These are phyloP conservation scores for Penicillium sp. DNA, from an alignment of 2,329 filamentous ascomycete genomes.

Conservation along the genomic window DNA sequence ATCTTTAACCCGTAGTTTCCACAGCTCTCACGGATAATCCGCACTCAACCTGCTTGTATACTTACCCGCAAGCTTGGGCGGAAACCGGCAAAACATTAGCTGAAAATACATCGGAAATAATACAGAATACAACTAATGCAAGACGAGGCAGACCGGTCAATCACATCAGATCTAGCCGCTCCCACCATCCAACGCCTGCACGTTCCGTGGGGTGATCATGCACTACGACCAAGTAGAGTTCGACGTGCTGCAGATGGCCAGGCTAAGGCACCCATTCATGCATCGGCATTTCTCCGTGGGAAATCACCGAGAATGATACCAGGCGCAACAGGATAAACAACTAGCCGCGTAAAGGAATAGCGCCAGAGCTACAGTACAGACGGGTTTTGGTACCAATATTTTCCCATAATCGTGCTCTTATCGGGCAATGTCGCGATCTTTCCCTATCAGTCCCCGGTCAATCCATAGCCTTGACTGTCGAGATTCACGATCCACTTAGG, in stretches of 20 bases:
- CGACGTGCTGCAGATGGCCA: slow-evolving; percentile 3
- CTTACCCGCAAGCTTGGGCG: background rate
- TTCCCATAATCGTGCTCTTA: slow-evolving; percentile 7
- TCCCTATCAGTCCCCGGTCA: slow-evolving; percentile 9
- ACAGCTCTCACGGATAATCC: background rate
- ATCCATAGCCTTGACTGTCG: background rate
- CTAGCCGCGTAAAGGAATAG: background rate
- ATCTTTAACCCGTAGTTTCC: background rate
- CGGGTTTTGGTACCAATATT: background rate
- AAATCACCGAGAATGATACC: slow-evolving; percentile 5
- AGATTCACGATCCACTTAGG: background rate
- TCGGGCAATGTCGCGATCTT: slow-evolving; percentile 15
- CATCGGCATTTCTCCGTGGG: slow-evolving; percentile 21
- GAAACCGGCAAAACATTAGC: background rate
- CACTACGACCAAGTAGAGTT: slow-evolving; percentile 18
- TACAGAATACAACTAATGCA: slow-evolving; percentile 24
- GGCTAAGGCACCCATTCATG: slow-evolving; percentile 9
- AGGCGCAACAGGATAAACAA: background rate
- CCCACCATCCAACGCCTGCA: slow-evolving; percentile 14
- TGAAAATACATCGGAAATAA: background rate
- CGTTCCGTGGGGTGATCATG: slow-evolving; percentile 20
- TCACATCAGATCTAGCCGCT: slow-evolving; percentile 25
- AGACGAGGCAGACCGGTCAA: slow-evolving; percentile 15
- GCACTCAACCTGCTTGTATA: background rate
- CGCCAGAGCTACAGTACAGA: background rate